Evolutionary conservation across 768 basidiomycete genomes (phyloP), one percentile per base, ranked within the genome.

Genomic region (Pisolithus microcarpus): DNA sequence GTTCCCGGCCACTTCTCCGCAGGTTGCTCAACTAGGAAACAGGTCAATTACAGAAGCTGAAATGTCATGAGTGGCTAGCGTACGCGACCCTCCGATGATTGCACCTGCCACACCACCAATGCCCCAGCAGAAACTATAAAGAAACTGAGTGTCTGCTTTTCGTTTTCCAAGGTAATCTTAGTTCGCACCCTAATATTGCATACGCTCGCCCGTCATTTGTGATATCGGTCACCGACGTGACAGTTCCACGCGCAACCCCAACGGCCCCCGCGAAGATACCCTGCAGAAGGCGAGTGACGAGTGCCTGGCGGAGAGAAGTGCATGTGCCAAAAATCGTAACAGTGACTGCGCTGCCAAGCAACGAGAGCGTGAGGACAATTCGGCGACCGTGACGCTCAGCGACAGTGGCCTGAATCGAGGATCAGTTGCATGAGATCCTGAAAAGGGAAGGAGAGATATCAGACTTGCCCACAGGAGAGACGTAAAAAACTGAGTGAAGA

Each of bases 151-250:
- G 6, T 26, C 4, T 7, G 26, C 1, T 26, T 7, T 16, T 28
- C 28, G 24, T 46, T 46, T 55, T 44, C 10, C 40, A 40, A 38
- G 38, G 30, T 21, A 49, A 48, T 40, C 38, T 19, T 45, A 52
- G 31, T 37, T 23, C 9, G 42, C 57, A 87, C 81, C 93, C 94
- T 43, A 97, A 73, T 51, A 94, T 88, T 43, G 93, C 91, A 66
- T 97, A 98, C 21, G 95, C 96, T 58, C 91, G 78, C 23, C 88
- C 88, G 68, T 97, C 94, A 67, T 99, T 99, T 47, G 84, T 87
- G 26, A 82, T 71, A 66, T 98, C 94, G 0, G 96, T 94, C 52
- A 99, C 78, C 56, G 84, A 84, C 11, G 88, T 72, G 46, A 98
- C 84, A 18, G 83, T 87, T 11, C 92, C 89, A 61, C 95, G 81